A percentile compares a stretch with the other conserved stretches of the same genome.
Evolutionary conservation across 352 stramenopile genomes (phyloP).

Genomic region (Pythium rhizo-oryzae): DNA sequence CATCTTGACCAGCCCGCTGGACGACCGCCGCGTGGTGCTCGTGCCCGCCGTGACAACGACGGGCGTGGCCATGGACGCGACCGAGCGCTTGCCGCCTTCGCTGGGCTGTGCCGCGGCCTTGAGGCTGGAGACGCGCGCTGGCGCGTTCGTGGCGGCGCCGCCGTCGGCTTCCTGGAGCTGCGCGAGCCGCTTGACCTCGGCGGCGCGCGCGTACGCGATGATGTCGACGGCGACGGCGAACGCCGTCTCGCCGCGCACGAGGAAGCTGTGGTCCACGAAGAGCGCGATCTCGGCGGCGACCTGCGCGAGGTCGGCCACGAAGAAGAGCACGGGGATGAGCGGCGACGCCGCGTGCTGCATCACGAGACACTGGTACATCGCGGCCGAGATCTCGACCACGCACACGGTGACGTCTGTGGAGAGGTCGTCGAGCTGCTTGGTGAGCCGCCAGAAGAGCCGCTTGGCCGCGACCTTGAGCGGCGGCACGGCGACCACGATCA

Average conservation of each 20-base stretch:
- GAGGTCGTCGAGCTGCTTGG: conserved; percentile 22
- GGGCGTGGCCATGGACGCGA: not conserved
- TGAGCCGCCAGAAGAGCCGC: conserved; percentile 8
- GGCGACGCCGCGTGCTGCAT: conserved; percentile 17
- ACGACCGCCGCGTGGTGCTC: not conserved
- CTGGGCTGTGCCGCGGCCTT: conserved; percentile 2
- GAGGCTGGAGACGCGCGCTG: not conserved
- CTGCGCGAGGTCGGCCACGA: conserved; percentile 16
- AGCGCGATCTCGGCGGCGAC: conserved; percentile 11
- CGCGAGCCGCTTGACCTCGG: not conserved
- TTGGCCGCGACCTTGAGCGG: conserved; percentile 21
- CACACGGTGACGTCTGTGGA: conserved; percentile 24
- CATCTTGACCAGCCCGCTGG: not conserved
- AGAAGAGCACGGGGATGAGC: conserved; percentile 7
- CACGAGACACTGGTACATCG: conserved; percentile 21
- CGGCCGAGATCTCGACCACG: conserved; percentile 20
- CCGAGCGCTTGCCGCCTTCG: conserved; percentile 13
- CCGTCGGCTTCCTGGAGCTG: not conserved
- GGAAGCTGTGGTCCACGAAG: conserved; percentile 18
- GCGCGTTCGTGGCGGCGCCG: not conserved
- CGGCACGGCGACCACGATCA: conserved; percentile 13
- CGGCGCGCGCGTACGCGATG: conserved; percentile 8
- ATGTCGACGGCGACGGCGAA: conserved; percentile 16
- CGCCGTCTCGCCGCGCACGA: conserved; percentile 15
- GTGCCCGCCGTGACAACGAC: not conserved